Base-by-base conservation (phyloP, 768 basidiomycete genomes). In the Harrya chromipes region DNA sequence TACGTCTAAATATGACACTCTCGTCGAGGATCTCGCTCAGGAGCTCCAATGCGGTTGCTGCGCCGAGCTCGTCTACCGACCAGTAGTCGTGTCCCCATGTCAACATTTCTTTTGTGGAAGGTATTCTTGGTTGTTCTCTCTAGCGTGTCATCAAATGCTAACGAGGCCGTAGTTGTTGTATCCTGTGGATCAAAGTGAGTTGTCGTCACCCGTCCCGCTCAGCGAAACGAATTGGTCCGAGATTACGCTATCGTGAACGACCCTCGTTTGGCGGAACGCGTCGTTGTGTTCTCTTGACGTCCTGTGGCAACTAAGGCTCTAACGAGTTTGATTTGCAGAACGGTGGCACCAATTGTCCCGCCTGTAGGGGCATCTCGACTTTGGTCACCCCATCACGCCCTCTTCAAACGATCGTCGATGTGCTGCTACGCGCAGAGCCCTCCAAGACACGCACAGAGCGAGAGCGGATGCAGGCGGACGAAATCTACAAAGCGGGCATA, bases 81-180 rank as follows among this genome's bases (percentile, higher is more conserved):
- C 90, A 3, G 90, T 93, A 14, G 72, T 90, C 24, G 87, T 93
- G 44, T 75, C 79, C 31, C 90, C 90, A 26, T 93, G 90, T 65
- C 87, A 91, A 58, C 90, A 93, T 74, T 90, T 87, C 75, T 92
- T 91, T 64, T 93, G 90, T 61, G 90, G 90, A 67, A 90, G 90
- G 88, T 90, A 68, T 50, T 71, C 58, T 42, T 31, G 13, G 10
- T 40, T 8, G 36, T 42, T 36, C 43, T 44, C 3, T 43, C 27
- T 3, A 14, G 2, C 9, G 9, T 40, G 33, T 41, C 24, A 47
- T 38, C 31, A 40, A 31, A 54, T 85, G 81, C 66, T 92, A 83
- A 60, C 47, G 10, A 54, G 16, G 31, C 31, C 42, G 12, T 53
- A 92, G 90, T 62, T 92, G 90, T 65, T 87, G 85, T 63, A 74